Base-by-base conservation (phyloP, 1,284 basidiomycete genomes). In the Apiotrichum porosum region DNA sequence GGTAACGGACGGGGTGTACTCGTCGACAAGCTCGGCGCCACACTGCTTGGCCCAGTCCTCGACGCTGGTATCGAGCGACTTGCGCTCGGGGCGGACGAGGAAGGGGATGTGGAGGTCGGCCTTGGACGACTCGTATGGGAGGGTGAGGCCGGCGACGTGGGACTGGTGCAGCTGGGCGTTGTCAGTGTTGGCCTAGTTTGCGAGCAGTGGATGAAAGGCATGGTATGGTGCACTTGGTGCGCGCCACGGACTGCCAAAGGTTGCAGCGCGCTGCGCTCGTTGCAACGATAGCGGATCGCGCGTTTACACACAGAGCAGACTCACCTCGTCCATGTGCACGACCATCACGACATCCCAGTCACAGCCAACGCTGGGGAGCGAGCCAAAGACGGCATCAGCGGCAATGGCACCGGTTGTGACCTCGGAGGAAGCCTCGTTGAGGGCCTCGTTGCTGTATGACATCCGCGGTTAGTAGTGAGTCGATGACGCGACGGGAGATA, bases 311-410 rank as follows among this genome's bases (percentile, higher is more conserved):
- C 26, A 12, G 6, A 12, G 8, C 26, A 12, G 15, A 48, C 92
- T 6, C 78, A 85, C 63, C 83, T 95, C 44, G 93, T 98, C 64
- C 97, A 97, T 74, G 80, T 85, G 64, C 91, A 97, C 70, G 92
- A 98, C 68, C 89, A 94, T 5, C 83, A 93, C 61, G 5, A 54
- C 54, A 34, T 66, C 58, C 68, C 68, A 72, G 33, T 65, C 64
- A 46, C 69, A 72, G 5, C 69, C 69, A n/a, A 72, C 35, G 30
- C 37, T 58, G 21, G 53, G 45, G 35, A 72, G 42, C 18, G 60
- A 61, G n/a, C 49, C 47, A 44, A 67, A 70, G 10, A 70, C 54
- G 28, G 61, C 56, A 17, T 66, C 61, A 14, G 66, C 68, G 19
- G 41, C 30, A 32, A 65, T 57, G 34, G 68, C 58, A 23, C 65